Base-by-base conservation (phyloP, 495 filamentous ascomycete genomes). In the Lasiosphaeria ovina region DNA sequence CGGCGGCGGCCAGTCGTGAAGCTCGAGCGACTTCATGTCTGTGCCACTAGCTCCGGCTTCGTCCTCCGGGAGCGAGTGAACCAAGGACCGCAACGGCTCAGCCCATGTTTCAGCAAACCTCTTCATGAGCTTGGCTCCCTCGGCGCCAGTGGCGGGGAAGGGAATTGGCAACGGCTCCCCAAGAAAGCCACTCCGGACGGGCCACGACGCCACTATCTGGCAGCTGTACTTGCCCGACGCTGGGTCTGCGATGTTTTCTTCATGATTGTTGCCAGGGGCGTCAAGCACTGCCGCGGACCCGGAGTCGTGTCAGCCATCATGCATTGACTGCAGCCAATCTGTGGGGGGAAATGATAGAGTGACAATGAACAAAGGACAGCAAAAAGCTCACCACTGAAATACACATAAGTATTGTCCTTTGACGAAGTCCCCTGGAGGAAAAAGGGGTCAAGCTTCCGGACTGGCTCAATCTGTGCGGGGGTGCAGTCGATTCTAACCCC, bases 371-470 rank as follows among this genome's bases (percentile, higher is more conserved):
- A 14, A 11, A 47, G 12, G 38, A 42, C 8, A 47, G 16, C 12
- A 55, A 12, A 17, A 16, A 8, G 66, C 69, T 61, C 32, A 75
- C 73, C 59, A 42, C 71, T 74, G 16, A 71, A 63, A 52, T 69
- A 75, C 24, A 64, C 60, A 66, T 81, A 88, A 4, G 80, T 75
- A 33, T 81, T 73, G 10, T 85, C 81, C 11, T 75, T 70, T 0
- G 86, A 84, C 54, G 86, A 77, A 4, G 79, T 76, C 1, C 85
- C 84, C 52, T 87, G 84, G 50, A 88, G 82, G 45, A 89, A 82
- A 32, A 80, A 81, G 1, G 85, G 83, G 54, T 88, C 84, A 16
- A 87, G 76, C 52, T 61, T 58, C 24, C 63, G 52, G 17, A 75
- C 12, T 32, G 67, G 64, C 40, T 64, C 66, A 14, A 75, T 70